Conservation (phyloP, 2,329 filamentous ascomycete species). For the Cytospora schulzeri region DNA sequence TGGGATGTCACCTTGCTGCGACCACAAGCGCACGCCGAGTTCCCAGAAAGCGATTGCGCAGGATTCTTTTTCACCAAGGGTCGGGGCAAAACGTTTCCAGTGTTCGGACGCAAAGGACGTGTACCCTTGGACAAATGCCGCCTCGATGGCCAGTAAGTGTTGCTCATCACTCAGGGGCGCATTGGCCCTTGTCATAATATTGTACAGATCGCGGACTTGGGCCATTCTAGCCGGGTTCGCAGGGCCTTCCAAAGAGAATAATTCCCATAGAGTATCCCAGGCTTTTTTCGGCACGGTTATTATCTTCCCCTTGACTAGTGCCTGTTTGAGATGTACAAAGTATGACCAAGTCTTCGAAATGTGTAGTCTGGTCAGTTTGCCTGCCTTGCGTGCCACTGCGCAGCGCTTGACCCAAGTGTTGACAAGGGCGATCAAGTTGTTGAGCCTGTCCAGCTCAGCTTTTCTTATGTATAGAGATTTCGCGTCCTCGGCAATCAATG, state of each 20-base stretch:
- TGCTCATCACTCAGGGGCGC: slow-evolving; percentile 58
- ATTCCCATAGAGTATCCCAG: slow-evolving; percentile 68
- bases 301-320: slow-evolving; percentile 49
- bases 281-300: slow-evolving; percentile 57
- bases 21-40: slow-evolving; percentile 67
- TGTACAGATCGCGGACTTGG: slow-evolving; percentile 62
- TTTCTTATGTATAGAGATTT: background rate
- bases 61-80: slow-evolving; percentile 41
- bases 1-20: slow-evolving; percentile 57
- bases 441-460: slow-evolving; percentile 30
- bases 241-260: slow-evolving; percentile 55
- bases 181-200: slow-evolving; percentile 66
- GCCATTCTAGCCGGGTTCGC: slow-evolving; percentile 58
- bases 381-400: slow-evolving; percentile 40
- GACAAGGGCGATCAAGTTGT: slow-evolving; percentile 27
- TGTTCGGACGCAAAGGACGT: slow-evolving; percentile 61
- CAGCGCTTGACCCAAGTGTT: slow-evolving; percentile 36
- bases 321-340: slow-evolving; percentile 50
- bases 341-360: slow-evolving; percentile 47
- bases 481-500: background rate
- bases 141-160: slow-evolving; percentile 68
- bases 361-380: slow-evolving; percentile 35
- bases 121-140: slow-evolving; percentile 65
- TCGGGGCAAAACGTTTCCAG: slow-evolving; percentile 61
- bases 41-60: slow-evolving; percentile 53